phyloP scores from a whole-genome alignment of 495 filamentous ascomycete genomes.

The Monascus purpureus region DNA sequence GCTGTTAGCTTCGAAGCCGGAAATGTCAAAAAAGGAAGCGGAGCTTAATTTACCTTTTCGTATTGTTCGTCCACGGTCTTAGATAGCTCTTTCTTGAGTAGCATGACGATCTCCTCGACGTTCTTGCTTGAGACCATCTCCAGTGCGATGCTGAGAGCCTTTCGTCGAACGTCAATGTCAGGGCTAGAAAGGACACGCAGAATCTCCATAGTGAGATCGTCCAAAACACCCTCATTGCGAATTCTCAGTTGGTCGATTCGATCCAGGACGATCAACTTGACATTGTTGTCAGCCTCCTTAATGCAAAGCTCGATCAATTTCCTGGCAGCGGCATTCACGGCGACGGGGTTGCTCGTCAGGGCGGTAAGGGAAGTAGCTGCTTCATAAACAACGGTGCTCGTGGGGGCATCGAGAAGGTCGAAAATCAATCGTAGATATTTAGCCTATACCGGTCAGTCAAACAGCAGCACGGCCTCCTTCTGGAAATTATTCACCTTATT shows the following conservation, averaged over 20 bases:
- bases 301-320: slow-evolving; percentile 97
- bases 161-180: slow-evolving; percentile 90
- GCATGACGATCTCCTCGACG: slow-evolving; percentile 89
- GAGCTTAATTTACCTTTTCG: slow-evolving; percentile 59
- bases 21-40: background rate
- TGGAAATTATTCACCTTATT: slow-evolving; percentile 56
- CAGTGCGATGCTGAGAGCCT: slow-evolving; percentile 79
- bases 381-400: slow-evolving; percentile 94
- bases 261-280: slow-evolving; percentile 94
- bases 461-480: background rate
- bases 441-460: slow-evolving; percentile 39
- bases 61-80: slow-evolving; percentile 98
- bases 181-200: slow-evolving; percentile 90
- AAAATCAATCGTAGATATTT: slow-evolving; percentile 91
- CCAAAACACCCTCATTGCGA: slow-evolving; percentile 85
- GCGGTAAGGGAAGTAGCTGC: slow-evolving; percentile 94
- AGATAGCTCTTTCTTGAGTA: slow-evolving; percentile 92
- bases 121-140: slow-evolving; percentile 99
- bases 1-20: slow-evolving; percentile 9
- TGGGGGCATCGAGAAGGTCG: slow-evolving; percentile 83
- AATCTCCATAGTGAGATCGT: slow-evolving; percentile 97
- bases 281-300: slow-evolving; percentile 96
- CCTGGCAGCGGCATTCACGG: slow-evolving; percentile 87
- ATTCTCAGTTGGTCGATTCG: slow-evolving; percentile 83
- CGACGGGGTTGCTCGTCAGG: slow-evolving; percentile 90